These are phyloP conservation scores for Boletus sensibilis DNA, from an alignment of 768 basidiomycete species.

Conservation along the genomic window DNA sequence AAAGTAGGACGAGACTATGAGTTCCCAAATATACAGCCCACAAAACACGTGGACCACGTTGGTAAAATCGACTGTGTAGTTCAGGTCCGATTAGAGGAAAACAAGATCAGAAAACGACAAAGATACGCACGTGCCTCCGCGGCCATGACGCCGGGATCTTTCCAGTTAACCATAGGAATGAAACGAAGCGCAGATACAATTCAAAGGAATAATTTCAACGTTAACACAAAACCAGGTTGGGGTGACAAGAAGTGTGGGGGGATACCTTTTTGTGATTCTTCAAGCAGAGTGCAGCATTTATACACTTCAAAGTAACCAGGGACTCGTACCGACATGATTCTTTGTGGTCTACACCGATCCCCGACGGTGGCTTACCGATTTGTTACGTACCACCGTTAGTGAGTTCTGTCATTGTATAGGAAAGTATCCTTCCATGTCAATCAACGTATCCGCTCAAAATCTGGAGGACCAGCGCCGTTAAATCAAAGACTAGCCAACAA, in stretches of 20 bases:
- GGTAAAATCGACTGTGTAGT: constrained; percentile 49
- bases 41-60: constrained; percentile 63
- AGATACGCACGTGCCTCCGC: constrained; percentile 24
- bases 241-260: constrained; percentile 3
- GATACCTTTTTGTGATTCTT: constrained; percentile 4
- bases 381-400: constrained; percentile 20
- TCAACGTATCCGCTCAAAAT: not conserved
- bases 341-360: constrained; percentile 11
- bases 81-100: constrained; percentile 1
- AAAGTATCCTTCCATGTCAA: not conserved
- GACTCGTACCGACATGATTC: constrained; percentile 6
- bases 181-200: constrained; percentile 13
- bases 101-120: not conserved
- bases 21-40: constrained; percentile 68
- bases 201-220: constrained; percentile 7
- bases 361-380: constrained; percentile 1
- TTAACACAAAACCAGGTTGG: constrained; percentile 9
- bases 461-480: not conserved
- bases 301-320: constrained; percentile 27
- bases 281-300: constrained; percentile 14
- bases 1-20: constrained; percentile 60
- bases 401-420: not conserved
- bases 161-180: constrained; percentile 29
- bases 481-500: not conserved
- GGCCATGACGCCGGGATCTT: constrained; percentile 18